These are phyloP conservation scores for Hypomyces perniciosus DNA, from an alignment of 2,329 filamentous ascomycete species.

Conservation along the genomic window DNA sequence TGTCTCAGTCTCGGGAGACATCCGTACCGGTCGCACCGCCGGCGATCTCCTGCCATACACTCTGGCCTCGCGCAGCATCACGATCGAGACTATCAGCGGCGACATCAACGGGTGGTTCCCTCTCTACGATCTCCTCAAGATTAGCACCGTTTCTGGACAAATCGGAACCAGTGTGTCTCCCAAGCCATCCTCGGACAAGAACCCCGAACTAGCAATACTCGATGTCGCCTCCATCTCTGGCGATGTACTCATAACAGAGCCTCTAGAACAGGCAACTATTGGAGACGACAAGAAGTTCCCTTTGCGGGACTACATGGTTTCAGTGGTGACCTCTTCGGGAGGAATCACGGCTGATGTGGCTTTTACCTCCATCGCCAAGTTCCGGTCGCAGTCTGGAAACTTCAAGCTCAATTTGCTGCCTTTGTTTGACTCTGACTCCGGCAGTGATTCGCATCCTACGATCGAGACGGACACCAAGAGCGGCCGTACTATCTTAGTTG, in stretches of 20 bases:
- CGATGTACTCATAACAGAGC: constrained; percentile 34
- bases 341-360: constrained; percentile 35
- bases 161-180: constrained; percentile 37
- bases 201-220: constrained; percentile 35
- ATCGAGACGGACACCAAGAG: constrained; percentile 40
- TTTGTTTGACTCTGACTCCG: constrained; percentile 28
- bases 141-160: constrained; percentile 40
- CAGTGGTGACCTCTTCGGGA: constrained; percentile 40
- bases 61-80: constrained; percentile 38
- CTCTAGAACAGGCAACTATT: constrained; percentile 24
- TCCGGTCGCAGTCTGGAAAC: constrained; percentile 37
- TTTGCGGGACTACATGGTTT: constrained; percentile 41
- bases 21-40: constrained; percentile 28
- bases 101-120: constrained; percentile 44
- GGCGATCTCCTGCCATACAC: constrained; percentile 30
- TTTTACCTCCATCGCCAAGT: constrained; percentile 29
- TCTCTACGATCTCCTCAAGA: constrained; percentile 41
- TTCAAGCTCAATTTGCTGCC: constrained; percentile 38
- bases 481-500: constrained; percentile 32
- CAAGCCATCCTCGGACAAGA: constrained; percentile 29
- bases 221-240: constrained; percentile 40
- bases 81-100: constrained; percentile 38
- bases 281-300: constrained; percentile 29
- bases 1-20: constrained; percentile 31
- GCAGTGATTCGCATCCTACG: constrained; percentile 15